A percentile compares a stretch with the other conserved stretches of the same genome.
Conservation (phyloP, 768 basidiomycete species). For the Trametes maxima region DNA sequence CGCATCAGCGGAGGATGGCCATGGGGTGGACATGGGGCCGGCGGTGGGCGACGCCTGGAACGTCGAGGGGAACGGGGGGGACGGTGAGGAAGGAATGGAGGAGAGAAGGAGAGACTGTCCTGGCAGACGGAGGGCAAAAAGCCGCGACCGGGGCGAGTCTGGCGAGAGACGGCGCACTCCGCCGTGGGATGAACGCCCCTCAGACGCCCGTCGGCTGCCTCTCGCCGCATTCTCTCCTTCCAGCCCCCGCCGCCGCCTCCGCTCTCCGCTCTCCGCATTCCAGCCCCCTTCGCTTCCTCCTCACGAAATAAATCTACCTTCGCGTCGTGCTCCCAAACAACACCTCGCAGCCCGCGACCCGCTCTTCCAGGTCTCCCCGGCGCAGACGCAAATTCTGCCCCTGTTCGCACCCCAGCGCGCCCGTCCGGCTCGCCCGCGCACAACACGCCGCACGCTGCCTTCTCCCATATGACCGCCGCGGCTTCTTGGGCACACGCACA, state of each 20-base stretch:
- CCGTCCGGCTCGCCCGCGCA: not conserved
- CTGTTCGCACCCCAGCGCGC: not conserved
- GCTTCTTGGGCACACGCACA: not conserved
- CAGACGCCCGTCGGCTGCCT: slow-evolving; percentile 13
- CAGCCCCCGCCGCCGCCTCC: not conserved
- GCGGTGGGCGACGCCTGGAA: not conserved
- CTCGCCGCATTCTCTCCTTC: slow-evolving; percentile 5
- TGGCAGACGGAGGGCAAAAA: slow-evolving; percentile 2
- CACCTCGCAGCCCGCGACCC: too few species aligned
- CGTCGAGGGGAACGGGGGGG: not conserved
- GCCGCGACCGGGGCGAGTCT: not conserved
- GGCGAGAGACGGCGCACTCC: not conserved
- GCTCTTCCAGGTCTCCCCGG: not conserved
- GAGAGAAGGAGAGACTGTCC: slow-evolving; percentile 12
- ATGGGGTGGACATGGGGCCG: slow-evolving; percentile 13
- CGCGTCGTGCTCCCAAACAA: too few species aligned
- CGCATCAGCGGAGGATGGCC: slow-evolving; percentile 21
- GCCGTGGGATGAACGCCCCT: not conserved
- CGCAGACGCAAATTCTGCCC: not conserved
- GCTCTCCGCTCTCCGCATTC: not conserved
- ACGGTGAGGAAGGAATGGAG: slow-evolving; percentile 2
- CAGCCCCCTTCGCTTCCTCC: slow-evolving; percentile 30
- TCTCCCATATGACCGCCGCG: not conserved
- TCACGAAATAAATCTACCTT: not conserved
- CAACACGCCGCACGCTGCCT: slow-evolving; percentile 1